A percentile compares a stretch with the other conserved stretches of the same genome.
phyloP scores from a whole-genome alignment of 345 rosid genomes.

The Syzygium jambos region DNA sequence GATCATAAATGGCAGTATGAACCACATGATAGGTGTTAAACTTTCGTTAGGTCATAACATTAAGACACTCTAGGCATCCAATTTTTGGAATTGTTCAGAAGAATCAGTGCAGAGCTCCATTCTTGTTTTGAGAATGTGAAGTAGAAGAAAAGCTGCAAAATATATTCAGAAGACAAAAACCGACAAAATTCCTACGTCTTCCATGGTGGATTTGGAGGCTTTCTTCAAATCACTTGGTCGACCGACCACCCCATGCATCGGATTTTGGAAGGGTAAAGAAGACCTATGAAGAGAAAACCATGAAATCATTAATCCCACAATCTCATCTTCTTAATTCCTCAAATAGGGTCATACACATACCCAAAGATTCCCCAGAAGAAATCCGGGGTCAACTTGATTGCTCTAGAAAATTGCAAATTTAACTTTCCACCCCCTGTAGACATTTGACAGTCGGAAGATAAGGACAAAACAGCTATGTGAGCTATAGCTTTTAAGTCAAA shows the following conservation, averaged over 20 bases:
- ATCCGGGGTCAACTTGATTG: conserved; percentile 70
- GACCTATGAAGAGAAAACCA: conserved; percentile 32
- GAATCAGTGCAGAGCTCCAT: not conserved
- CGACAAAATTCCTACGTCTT: conserved; percentile 50
- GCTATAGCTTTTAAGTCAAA: not conserved
- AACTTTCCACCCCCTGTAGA: conserved; percentile 74
- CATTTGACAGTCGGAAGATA: conserved; percentile 35
- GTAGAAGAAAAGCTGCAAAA: not conserved
- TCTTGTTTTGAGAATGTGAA: not conserved
- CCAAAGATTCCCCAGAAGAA: conserved; percentile 83
- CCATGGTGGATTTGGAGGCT: conserved; percentile 55
- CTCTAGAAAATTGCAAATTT: conserved; percentile 53
- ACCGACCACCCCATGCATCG: conserved; percentile 90
- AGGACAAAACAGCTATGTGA: not conserved
- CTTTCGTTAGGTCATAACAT: not conserved
- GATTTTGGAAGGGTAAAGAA: conserved; percentile 56
- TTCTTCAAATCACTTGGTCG: conserved; percentile 70
- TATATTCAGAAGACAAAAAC: not conserved
- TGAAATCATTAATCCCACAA: not conserved
- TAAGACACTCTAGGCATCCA: not conserved
- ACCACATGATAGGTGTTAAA: not conserved
- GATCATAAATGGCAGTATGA: not conserved
- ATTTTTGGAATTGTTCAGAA: not conserved
- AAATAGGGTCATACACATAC: conserved; percentile 23
- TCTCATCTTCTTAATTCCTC: not conserved